These are phyloP conservation scores for Fragosphaeria purpurea DNA, from an alignment of 2,329 filamentous ascomycete genomes.

Conservation along the genomic window DNA sequence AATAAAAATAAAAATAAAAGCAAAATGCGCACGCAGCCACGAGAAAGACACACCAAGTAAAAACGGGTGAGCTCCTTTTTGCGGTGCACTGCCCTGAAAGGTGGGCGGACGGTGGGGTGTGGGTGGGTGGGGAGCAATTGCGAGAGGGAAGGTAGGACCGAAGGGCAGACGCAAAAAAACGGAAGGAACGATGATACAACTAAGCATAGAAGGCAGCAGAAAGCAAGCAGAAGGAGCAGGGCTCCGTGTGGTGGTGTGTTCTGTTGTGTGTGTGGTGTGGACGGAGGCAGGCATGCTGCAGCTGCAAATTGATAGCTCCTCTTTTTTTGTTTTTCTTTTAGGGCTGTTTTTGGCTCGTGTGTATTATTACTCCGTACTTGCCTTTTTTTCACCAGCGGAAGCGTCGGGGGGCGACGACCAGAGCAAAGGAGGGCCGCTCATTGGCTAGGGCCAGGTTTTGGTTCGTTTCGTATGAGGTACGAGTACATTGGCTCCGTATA, in stretches of 20 bases:
- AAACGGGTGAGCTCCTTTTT: background rate
- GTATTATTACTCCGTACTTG: too few species aligned
- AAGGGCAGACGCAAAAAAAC: background rate
- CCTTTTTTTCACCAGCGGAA: conserved; percentile 2
- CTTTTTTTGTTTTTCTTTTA: too few species aligned
- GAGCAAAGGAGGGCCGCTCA: background rate
- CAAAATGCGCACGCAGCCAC: background rate
- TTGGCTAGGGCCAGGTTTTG: background rate
- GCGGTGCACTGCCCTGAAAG: background rate
- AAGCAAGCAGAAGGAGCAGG: background rate
- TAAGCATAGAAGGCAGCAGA: conserved; percentile 1
- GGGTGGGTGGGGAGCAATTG: background rate
- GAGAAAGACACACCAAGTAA: background rate
- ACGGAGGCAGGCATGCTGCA: too few species aligned
- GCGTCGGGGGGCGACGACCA: background rate
- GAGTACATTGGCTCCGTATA: too few species aligned
- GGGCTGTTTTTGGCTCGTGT: too few species aligned
- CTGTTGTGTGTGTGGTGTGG: too few species aligned
- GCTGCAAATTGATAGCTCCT: too few species aligned
- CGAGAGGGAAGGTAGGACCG: background rate
- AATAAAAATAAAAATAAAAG: too few species aligned
- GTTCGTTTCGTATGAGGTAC: too few species aligned
- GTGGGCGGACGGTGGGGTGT: background rate
- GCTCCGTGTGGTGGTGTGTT: too few species aligned
- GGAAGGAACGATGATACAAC: background rate